Percentiles rank a stretch among this genome's conserved stretches.
Conservation (phyloP, 2,329 filamentous ascomycete genomes). For the Cryoendolithus antarcticus region DNA sequence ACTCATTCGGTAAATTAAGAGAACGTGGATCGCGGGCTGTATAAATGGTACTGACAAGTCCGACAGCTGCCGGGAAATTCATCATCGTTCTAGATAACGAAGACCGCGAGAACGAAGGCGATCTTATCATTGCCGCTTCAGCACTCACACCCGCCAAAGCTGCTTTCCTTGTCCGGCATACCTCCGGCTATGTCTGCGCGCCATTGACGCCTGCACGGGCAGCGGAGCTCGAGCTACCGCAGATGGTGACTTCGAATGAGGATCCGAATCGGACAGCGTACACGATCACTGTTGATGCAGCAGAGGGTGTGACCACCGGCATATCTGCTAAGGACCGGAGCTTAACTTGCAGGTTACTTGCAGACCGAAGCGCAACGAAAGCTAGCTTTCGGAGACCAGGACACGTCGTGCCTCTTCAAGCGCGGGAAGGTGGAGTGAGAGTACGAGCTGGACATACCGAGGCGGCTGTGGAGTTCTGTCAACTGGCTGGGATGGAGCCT, state of each 20-base stretch:
- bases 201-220: conserved; percentile 62
- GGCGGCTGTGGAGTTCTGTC: conserved; percentile 81
- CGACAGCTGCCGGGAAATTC: conserved; percentile 57
- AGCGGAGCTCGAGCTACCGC: conserved; percentile 61
- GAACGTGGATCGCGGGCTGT: neutral
- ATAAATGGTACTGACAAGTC: neutral
- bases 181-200: conserved; percentile 80
- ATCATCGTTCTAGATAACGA: conserved; percentile 90
- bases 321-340: conserved; percentile 83
- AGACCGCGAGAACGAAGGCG: conserved; percentile 92
- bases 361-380: conserved; percentile 46
- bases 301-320: conserved; percentile 65
- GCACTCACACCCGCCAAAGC: conserved; percentile 78
- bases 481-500: conserved; percentile 62
- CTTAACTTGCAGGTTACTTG: conserved; percentile 66
- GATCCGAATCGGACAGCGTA: conserved; percentile 90
- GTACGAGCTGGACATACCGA: conserved; percentile 81
- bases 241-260: conserved; percentile 67
- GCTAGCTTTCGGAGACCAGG: conserved; percentile 67
- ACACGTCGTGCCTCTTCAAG: conserved; percentile 77
- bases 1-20: conserved; percentile 28
- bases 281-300: conserved; percentile 76
- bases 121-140: conserved; percentile 87
- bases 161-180: conserved; percentile 90
- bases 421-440: conserved; percentile 66